These are phyloP conservation scores for Xylaria multiplex DNA, from an alignment of 2,329 filamentous ascomycete genomes.

Conservation along the genomic window DNA sequence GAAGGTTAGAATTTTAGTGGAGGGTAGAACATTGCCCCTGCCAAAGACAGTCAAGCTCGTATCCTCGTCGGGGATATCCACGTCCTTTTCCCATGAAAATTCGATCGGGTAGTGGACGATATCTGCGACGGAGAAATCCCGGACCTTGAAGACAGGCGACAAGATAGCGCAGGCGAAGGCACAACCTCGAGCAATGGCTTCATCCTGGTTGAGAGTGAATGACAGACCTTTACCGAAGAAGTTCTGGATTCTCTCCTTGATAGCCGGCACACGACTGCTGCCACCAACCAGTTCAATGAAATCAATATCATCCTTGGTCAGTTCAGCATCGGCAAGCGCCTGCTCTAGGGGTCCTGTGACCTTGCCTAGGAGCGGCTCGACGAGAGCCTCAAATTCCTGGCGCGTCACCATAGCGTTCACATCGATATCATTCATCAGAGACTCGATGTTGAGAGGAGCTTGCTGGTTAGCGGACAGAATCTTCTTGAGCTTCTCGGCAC, in stretches of 20 bases:
- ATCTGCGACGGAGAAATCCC: constrained; percentile 97
- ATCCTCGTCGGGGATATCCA: constrained; percentile 98
- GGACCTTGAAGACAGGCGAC: constrained; percentile 96
- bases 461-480: constrained; percentile 93
- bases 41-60: constrained; percentile 97
- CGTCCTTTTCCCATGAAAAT: constrained; percentile 98
- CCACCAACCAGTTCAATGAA: constrained; percentile 92
- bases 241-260: constrained; percentile 88
- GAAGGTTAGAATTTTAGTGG: constrained; percentile 98
- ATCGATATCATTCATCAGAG: constrained; percentile 97
- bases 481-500: constrained; percentile 98
- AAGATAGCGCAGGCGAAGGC: constrained; percentile 98
- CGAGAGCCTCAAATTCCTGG: constrained; percentile 91
- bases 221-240: constrained; percentile 95
- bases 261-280: constrained; percentile 88
- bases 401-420: constrained; percentile 89
- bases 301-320: constrained; percentile 92
- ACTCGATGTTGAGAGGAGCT: constrained; percentile 95
- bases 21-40: constrained; percentile 95
- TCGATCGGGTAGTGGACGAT: constrained; percentile 98
- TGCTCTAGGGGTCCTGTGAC: constrained; percentile 82
- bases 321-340: constrained; percentile 91
- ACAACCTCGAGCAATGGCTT: constrained; percentile 93
- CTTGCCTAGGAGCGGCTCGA: constrained; percentile 83
- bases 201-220: constrained; percentile 97